Percentiles rank a stretch among this genome's conserved stretches.
phyloP scores from a whole-genome alignment of 1,284 basidiomycete species.

The Stygiomarasmius scandens region DNA sequence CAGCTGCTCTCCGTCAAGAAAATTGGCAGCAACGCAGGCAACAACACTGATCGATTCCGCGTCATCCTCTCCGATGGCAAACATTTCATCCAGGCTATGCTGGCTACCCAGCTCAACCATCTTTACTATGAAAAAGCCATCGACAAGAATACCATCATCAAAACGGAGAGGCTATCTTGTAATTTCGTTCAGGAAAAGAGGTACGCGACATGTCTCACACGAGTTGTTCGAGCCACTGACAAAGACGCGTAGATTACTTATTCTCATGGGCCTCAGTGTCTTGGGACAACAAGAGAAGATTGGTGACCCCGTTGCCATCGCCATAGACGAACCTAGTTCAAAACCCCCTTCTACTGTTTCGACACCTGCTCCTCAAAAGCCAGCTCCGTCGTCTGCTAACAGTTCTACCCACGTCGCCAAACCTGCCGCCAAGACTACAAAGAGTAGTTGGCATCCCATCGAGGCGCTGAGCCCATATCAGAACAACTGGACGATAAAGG shows the following conservation, averaged over 20 bases:
- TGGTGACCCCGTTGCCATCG: conserved; percentile 16
- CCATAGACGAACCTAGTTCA: background rate
- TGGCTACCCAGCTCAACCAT: conserved; percentile 89
- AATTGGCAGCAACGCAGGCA: conserved; percentile 45
- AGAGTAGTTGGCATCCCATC: conserved; percentile 69
- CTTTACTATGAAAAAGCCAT: conserved; percentile 75
- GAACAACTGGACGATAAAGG: conserved; percentile 99
- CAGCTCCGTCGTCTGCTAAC: background rate
- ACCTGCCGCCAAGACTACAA: conserved; percentile 30
- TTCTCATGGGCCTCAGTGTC: conserved; percentile 77
- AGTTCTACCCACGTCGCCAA: conserved; percentile 3
- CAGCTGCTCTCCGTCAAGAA: conserved; percentile 86
- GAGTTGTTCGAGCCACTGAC: background rate
- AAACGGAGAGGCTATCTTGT: conserved; percentile 79
- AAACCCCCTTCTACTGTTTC: conserved; percentile 4
- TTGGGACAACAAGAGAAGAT: conserved; percentile 33
- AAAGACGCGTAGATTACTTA: conserved; percentile 67
- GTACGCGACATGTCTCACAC: conserved; percentile 45
- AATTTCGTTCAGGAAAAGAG: conserved; percentile 86
- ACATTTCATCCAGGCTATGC: conserved; percentile 90
- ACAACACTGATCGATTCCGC: conserved; percentile 62
- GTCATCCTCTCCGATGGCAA: conserved; percentile 82
- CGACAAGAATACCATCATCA: conserved; percentile 73
- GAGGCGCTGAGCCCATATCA: conserved; percentile 96
- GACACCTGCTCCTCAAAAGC: conserved; percentile 22